Evolutionary conservation across 78 protist genomes (phyloP), one percentile per base, ranked within the genome.

Genomic region (Blattamonas nauphoetae): DNA sequence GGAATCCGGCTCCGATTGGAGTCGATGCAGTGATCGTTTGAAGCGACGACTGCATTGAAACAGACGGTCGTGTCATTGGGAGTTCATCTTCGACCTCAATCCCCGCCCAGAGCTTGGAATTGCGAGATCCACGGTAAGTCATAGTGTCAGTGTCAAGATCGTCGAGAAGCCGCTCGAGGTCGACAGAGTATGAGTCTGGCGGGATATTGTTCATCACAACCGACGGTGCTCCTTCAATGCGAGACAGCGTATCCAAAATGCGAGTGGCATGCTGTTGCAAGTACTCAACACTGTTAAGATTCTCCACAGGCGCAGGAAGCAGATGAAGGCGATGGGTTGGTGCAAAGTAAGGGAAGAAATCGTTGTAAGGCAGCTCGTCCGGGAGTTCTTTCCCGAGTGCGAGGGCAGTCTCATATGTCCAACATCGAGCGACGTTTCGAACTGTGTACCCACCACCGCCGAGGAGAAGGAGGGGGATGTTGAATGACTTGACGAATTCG

Each of bases 361-460:
- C 98, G 90, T 92, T 94, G 95, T 86, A 96, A 5, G 98, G 99
- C 35, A 97, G 88, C 78, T 95, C 83, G 41, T 79, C 83, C 45
- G 33, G 11, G 45, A 79, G 6, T 5, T 6, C 42, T 11, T 4
- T 3, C 4, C 88, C 93, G 0, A 91, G 87, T 3, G 87, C 45
- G 42, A 94, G 79, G 6, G 95, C 89, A 3, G 98, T 95, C 88
- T 96, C 98, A 86, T 93, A 89, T 1, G 98, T 82, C 99, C 99
- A 98, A 89, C 99, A 97, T 5, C 99, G 92, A 1, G 99, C 98
- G 1, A 96, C 98, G 44, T 97, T 97, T 33, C 97, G 91, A 45
- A 97, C 92, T 0, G 98, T 96, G 90, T 98, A 98, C 6, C 99
- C 99, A 45, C 99, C 99, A 11, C 99, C 99, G 36, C 99, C 99